Conservation (phyloP, 345 rosid genomes). For the Populus euphratica region DNA sequence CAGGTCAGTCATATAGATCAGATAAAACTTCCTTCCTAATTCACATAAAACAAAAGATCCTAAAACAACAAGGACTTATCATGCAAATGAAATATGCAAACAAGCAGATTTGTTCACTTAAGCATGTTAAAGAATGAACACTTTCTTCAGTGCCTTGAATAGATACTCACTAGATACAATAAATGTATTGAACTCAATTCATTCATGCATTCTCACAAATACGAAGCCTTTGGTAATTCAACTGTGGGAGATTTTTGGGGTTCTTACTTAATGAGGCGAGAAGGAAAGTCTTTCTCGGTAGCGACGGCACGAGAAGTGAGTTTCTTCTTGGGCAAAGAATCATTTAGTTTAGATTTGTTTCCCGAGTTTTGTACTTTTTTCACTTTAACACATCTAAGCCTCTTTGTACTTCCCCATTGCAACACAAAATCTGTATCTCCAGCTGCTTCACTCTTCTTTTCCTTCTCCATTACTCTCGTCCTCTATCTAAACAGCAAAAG, state of each 20-base stretch:
- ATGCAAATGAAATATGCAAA: not conserved
- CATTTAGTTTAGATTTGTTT: conserved; percentile 41
- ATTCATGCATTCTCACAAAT: not conserved
- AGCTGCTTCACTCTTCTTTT: conserved; percentile 53
- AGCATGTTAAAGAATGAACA: not conserved
- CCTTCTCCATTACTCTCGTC: conserved; percentile 29
- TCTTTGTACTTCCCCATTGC: conserved; percentile 91
- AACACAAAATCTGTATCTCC: conserved; percentile 73
- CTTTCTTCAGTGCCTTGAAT: not conserved
- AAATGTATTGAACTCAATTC: not conserved
- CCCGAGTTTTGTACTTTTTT: conserved; percentile 54
- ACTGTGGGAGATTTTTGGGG: not conserved
- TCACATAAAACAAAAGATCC: not conserved
- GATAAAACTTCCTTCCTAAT: not conserved
- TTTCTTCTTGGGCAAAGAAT: conserved; percentile 55
- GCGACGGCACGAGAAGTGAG: conserved; percentile 40
- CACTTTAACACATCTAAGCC: conserved; percentile 74
- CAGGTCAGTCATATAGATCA: not conserved
- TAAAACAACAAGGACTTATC: not conserved
- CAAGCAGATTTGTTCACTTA: not conserved
- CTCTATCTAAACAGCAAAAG: not conserved
- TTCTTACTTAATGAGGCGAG: conserved; percentile 56
- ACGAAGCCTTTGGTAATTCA: not conserved
- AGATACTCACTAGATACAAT: not conserved
- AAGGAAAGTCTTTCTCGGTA: conserved; percentile 50